Evolutionary conservation across 768 basidiomycete genomes (phyloP), one percentile per base, ranked within the genome.

Genomic region (Suillus subalutaceus): DNA sequence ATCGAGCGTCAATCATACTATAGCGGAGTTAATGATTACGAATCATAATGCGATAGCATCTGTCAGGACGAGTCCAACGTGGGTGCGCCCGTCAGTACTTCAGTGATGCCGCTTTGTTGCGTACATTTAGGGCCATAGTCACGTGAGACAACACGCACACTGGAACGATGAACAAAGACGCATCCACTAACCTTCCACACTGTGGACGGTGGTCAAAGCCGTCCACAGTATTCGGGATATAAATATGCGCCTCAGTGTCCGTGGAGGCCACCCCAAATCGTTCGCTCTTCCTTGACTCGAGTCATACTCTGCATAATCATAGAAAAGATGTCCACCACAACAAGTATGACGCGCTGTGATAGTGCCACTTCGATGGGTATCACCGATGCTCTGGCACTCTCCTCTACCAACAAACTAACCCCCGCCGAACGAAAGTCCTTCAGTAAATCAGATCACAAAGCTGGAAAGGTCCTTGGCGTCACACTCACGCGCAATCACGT

Each of bases 401-500:
- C 64, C 16, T 62, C 50, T 10, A 57, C 67, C n/a, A 62, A 68
- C 63, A 35, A 41, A 30, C 63, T 70, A 18, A 64, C 63, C 15
- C 43, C n/a, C 2, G 59, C 62, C 12, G 59, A 65, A 43, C 69
- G 67, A 38, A 43, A 67, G 16, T 67, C 67, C 4, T 12, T 66
- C 30, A 40, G 65, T 53, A 57, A 44, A 46, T 70, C 69, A 30
- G 63, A 70, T 41, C 56, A 56, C 18, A 70, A 70, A 50, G 67
- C 67, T 26, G 61, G 60, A 6, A 62, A 68, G 44, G 50, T 70
- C 16, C 61, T 70, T n/a, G 69, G 69, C 9, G 61, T 68, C 20
- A 68, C 69, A 20, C 56, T 70, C 63, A 70, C 69, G 59, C 67
- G 65, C 41, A 65, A 70, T 55, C 41, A 38, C 57, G 30, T 41